Conservation (phyloP, 345 rosid species). For the Camelina neglecta region DNA sequence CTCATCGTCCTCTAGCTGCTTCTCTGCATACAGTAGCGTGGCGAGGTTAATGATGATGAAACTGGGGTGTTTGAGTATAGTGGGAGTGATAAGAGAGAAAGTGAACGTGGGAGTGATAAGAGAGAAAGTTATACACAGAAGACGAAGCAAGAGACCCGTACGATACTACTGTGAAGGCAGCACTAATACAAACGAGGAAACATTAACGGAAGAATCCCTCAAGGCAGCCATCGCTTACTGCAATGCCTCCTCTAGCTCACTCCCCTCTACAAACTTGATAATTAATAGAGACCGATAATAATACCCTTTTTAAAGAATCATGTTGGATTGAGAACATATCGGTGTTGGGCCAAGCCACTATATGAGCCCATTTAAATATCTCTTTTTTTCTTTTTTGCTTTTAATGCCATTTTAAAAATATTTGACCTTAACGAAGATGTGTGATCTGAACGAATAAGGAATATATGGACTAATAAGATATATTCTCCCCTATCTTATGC, state of each 20-base stretch:
- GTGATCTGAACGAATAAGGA: too few relatives aligned
- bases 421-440: too few relatives aligned
- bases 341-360: background rate
- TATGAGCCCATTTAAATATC: too few relatives aligned
- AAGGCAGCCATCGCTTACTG: conserved; percentile 42
- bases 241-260: conserved; percentile 24
- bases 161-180: conserved; percentile 3
- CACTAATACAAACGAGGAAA: conserved; percentile 6
- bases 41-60: conserved; percentile 33
- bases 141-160: conserved; percentile 35
- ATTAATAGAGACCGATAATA: background rate
- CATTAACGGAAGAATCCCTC: conserved; percentile 33
- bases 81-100: conserved; percentile 39
- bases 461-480: too few relatives aligned
- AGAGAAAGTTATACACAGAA: conserved; percentile 23
- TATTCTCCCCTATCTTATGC: too few relatives aligned
- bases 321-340: background rate
- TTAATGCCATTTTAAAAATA: too few relatives aligned
- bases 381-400: too few relatives aligned
- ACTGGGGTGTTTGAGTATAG: conserved; percentile 36
- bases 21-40: conserved; percentile 31
- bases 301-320: background rate
- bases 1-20: conserved; percentile 27
- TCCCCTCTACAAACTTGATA: conserved; percentile 22
- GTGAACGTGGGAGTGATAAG: conserved; percentile 39